A percentile compares a stretch with the other conserved stretches of the same genome.
These are phyloP conservation scores for Rutstroemia sp. DNA, from an alignment of 2,329 filamentous ascomycete species.

Conservation along the genomic window DNA sequence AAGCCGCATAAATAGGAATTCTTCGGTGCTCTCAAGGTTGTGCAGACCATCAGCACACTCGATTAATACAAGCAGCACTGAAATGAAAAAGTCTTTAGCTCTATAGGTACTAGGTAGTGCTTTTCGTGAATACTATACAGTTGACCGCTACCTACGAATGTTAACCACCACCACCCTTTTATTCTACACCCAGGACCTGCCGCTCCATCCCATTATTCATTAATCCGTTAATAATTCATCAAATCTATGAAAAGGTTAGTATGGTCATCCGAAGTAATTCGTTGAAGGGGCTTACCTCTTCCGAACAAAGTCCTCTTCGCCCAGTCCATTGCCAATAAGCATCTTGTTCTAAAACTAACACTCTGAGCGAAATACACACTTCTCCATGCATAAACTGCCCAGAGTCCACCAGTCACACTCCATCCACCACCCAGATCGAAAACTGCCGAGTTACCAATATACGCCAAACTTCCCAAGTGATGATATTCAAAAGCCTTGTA, in stretches of 20 bases:
- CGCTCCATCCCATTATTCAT: too few relatives aligned
- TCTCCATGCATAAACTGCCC: slow-evolving; percentile 94
- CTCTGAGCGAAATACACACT: slow-evolving; percentile 97
- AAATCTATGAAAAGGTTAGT: slow-evolving; percentile 9
- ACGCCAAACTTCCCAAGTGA: slow-evolving; percentile 86
- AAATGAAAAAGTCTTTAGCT: too few relatives aligned
- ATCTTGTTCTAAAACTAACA: slow-evolving; percentile 82
- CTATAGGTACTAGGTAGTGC: too few relatives aligned
- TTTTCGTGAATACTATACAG: too few relatives aligned
- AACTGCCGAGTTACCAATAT: slow-evolving; percentile 91
- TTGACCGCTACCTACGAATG: too few relatives aligned
- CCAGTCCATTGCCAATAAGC: slow-evolving; percentile 96
- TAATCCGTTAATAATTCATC: slow-evolving; percentile 12
- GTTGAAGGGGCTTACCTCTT: slow-evolving; percentile 53
- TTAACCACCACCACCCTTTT: too few relatives aligned
- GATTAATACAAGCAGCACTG: too few relatives aligned
- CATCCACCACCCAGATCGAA: slow-evolving; percentile 80
- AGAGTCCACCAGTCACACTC: slow-evolving; percentile 72
- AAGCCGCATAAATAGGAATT: too few relatives aligned
- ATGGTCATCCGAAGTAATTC: slow-evolving; percentile 6
- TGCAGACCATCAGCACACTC: too few relatives aligned
- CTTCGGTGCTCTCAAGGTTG: too few relatives aligned
- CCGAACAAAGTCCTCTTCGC: slow-evolving; percentile 93
- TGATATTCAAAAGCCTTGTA: slow-evolving; percentile 94
- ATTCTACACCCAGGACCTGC: too few relatives aligned